Evolutionary conservation across 306 rosid genomes (phyloP).

Genomic region (Fagus crenata): DNA sequence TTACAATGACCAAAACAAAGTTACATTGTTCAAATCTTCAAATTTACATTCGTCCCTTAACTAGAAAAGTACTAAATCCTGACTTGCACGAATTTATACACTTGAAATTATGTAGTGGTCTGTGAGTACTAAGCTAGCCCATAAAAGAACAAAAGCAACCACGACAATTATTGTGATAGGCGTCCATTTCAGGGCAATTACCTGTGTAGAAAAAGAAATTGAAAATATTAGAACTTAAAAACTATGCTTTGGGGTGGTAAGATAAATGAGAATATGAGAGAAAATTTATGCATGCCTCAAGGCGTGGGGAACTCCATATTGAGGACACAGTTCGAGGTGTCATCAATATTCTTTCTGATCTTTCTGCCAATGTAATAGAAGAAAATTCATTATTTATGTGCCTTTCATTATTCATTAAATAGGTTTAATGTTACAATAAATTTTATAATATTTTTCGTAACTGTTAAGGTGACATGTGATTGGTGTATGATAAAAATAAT

Average conservation of each 20-base stretch:
- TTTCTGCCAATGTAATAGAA: constrained; percentile 37
- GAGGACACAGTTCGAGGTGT: constrained; percentile 35
- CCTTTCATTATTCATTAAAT: background rate
- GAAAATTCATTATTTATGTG: background rate
- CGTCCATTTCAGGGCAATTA: constrained; percentile 60
- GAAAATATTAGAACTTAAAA: background rate
- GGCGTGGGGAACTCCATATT: constrained; percentile 56
- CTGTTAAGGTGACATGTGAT: no score
- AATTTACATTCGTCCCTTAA: no score
- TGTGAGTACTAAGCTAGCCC: constrained; percentile 46
- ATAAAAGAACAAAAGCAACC: constrained; percentile 38
- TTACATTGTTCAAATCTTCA: no score
- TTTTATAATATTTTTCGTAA: no score
- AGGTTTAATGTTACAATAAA: no score
- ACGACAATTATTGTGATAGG: constrained; percentile 40
- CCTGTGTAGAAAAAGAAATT: constrained; percentile 32
- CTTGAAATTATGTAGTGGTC: constrained; percentile 34
- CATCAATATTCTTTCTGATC: constrained; percentile 16
- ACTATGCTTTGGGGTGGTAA: background rate
- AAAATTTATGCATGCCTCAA: constrained; percentile 44
- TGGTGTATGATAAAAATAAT: no score
- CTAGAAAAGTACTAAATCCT: no score
- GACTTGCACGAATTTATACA: constrained; percentile 16
- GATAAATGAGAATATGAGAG: background rate
- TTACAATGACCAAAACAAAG: no score